These are phyloP conservation scores for Flaveria robusta DNA, from an alignment of 129 eudicot species.

Conservation along the genomic window DNA sequence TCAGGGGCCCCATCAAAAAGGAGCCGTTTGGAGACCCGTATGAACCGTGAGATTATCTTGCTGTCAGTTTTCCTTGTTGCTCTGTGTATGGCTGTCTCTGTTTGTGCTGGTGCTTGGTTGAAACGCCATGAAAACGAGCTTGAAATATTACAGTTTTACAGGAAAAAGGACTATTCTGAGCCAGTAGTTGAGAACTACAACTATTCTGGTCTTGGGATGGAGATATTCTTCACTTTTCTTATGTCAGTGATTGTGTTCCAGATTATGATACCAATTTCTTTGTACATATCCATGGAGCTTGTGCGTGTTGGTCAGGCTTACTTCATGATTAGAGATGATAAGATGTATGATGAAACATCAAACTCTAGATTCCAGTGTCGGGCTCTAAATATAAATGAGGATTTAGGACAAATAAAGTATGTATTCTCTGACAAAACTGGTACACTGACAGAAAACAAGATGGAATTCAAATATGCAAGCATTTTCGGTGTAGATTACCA, in stretches of 20 bases:
- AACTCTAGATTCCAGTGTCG: conserved; percentile 83
- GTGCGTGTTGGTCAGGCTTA: conserved; percentile 98
- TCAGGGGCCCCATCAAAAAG: conserved; percentile 96
- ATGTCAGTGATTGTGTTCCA: conserved; percentile 94
- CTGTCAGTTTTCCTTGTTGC: conserved; percentile 69
- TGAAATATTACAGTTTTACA: conserved; percentile 63
- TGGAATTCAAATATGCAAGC: conserved; percentile 93
- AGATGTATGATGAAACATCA: conserved; percentile 66
- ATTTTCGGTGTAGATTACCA: conserved; percentile 74
- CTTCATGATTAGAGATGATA: conserved; percentile 78
- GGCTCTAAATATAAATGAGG: conserved; percentile 92
- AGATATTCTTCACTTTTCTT: conserved; percentile 76
- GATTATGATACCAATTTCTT: conserved; percentile 91
- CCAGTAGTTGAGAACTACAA: conserved; percentile 51
- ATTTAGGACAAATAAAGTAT: conserved; percentile 91
- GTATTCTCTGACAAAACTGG: conserved; percentile 96
- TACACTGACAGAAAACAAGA: conserved; percentile 93
- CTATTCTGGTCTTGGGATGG: conserved; percentile 79
- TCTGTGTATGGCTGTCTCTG: conserved; percentile 64
- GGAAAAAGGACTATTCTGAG: conserved; percentile 61
- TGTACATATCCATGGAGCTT: conserved; percentile 98
- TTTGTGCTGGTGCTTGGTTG: conserved; percentile 83
- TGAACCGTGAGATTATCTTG: conserved; percentile 76
- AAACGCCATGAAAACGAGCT: conserved; percentile 59
- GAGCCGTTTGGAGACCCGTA: conserved; percentile 79